Conservation (phyloP, 805 yeast species). For the Kockiozyma suomiensis region DNA sequence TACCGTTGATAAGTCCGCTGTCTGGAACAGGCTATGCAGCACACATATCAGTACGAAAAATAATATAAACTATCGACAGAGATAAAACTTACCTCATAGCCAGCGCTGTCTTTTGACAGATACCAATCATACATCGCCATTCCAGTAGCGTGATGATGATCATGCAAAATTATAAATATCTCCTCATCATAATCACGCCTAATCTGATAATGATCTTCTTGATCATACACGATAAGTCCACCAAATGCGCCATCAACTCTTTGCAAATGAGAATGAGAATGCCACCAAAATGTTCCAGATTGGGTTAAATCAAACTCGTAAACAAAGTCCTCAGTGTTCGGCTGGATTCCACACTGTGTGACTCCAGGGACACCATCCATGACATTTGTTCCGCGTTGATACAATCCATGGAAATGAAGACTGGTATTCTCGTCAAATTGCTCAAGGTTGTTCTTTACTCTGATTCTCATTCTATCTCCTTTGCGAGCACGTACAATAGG, state of each 20-base stretch:
- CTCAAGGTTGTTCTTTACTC: conserved; percentile 45
- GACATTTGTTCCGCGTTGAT: conserved; percentile 51
- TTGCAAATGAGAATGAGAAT: conserved; percentile 60
- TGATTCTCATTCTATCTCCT: conserved; percentile 45
- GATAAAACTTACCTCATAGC: conserved; percentile 13
- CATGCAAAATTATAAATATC: conserved; percentile 12
- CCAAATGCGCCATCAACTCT: conserved; percentile 66
- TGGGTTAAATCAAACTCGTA: conserved; percentile 51
- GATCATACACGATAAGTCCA: conserved; percentile 76
- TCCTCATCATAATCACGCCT: conserved; percentile 23
- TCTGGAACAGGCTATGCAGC: conserved; percentile 25
- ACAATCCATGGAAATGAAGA: conserved; percentile 58
- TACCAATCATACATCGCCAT: conserved; percentile 10
- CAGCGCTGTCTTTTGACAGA: conserved; percentile 8
- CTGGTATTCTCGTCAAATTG: conserved; percentile 43
- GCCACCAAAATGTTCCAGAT: conserved; percentile 60
- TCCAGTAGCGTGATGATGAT: conserved; percentile 19
- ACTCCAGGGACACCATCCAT: conserved; percentile 57
- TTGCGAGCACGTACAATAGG: conserved; percentile 50
- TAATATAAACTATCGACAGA: not conserved
- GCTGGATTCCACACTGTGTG: conserved; percentile 54
- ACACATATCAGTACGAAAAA: not conserved
- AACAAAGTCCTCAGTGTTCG: conserved; percentile 45
- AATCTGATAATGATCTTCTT: conserved; percentile 3
- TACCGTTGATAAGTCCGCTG: conserved; percentile 18